These are phyloP conservation scores for Simplicillium sp. DNA, from an alignment of 2,329 filamentous ascomycete species.

Conservation along the genomic window DNA sequence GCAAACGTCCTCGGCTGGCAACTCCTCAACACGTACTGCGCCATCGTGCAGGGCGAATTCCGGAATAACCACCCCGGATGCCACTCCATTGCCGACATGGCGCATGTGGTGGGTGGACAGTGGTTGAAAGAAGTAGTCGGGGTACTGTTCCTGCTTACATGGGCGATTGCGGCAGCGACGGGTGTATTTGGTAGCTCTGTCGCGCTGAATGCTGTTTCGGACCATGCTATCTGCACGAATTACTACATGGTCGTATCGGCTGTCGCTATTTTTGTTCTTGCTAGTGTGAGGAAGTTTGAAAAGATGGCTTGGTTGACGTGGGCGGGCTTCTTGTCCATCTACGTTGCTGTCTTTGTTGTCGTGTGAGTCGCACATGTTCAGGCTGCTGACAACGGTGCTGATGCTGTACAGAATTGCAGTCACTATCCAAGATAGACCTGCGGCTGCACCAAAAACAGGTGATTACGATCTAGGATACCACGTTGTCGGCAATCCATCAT, in stretches of 20 bases:
- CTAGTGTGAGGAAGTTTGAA: constrained; percentile 47
- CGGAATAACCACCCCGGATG: constrained; percentile 26
- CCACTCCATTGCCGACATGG: constrained; percentile 44
- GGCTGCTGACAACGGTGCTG: no score
- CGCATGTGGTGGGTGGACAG: constrained; percentile 40
- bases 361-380: constrained; percentile 34
- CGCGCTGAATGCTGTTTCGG: constrained; percentile 49
- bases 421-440: constrained; percentile 45
- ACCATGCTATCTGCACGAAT: constrained; percentile 49
- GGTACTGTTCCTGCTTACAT: constrained; percentile 46
- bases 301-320: constrained; percentile 54
- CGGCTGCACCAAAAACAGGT: constrained; percentile 49
- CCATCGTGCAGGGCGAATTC: constrained; percentile 28
- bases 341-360: constrained; percentile 46
- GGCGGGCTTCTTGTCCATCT: constrained; percentile 49
- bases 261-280: constrained; percentile 34
- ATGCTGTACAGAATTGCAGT: constrained; percentile 35
- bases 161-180: constrained; percentile 44
- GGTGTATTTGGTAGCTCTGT: constrained; percentile 51
- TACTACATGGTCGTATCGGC: constrained; percentile 46
- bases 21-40: constrained; percentile 28
- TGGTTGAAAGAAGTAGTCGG: constrained; percentile 43
- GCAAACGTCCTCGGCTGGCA: constrained; percentile 32
- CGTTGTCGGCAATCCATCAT: constrained; percentile 44
- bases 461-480: constrained; percentile 50